Base-by-base conservation (phyloP, 2,329 filamentous ascomycete genomes). In the Xylaria sp. region DNA sequence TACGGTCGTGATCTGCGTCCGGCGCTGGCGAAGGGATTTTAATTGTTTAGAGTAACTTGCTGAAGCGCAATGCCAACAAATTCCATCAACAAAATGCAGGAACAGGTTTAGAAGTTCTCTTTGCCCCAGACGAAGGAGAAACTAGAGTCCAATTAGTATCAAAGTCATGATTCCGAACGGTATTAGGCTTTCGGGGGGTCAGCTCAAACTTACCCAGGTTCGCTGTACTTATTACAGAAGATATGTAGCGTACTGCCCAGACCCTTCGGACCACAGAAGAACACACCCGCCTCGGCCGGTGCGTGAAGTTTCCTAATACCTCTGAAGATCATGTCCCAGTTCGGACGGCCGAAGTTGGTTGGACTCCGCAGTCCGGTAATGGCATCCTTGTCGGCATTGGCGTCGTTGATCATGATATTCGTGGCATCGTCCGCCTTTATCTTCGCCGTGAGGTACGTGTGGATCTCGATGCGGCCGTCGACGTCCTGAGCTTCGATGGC, bases 361-460 rank as follows among this genome's bases (percentile, higher is more conserved):
- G 90, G 90, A 50, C 89, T 88, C 44, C 89, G 82, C 24, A 94
- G 81, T 50, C 91, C 90, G 0, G 90, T 94, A 69, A 94, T 92
- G 65, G 90, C 86, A 71, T 94, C 90, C 72, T 88, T 89, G 70
- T 93, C 89, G 62, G 88, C 88, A 68, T 92, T 90, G 70, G 87
- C 89, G 65, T 92, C 89, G 76, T 93, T 92, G 79, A 93, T 92
- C 89, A 93, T 93, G 76, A 94, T 93, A 75, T 94, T 93, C 42
- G 89, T 92, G 45, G 90, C 90, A 68, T 93, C 90, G 70, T 92
- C 89, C 21, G 85, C 83, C 77, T 92, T 91, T 76, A 93, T 92
- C 78, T 89, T 91, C 66, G 90, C 90, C 2, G 90, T 94, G 52
- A 95, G 81, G 71, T 94, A 95, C 1, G 90, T 92, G 74, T 94